These are phyloP conservation scores for Xylaria palmicola DNA, from an alignment of 495 filamentous ascomycete species.

Conservation along the genomic window DNA sequence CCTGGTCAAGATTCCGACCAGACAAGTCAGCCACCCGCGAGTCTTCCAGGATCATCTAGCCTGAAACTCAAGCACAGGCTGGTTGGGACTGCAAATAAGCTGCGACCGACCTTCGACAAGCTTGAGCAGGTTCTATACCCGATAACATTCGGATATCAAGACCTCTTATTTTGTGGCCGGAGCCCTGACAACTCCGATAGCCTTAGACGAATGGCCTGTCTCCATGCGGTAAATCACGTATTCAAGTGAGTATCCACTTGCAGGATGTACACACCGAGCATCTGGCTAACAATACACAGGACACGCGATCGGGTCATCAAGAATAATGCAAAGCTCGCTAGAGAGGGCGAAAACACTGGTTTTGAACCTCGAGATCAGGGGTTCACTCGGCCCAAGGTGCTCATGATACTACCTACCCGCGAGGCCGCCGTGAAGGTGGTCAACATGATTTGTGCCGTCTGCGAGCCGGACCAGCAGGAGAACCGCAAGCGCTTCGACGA, in stretches of 20 bases:
- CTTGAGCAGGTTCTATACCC: conserved; percentile 55
- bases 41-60: conserved; percentile 39
- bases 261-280: neutral
- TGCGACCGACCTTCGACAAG: conserved; percentile 43
- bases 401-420: conserved; percentile 84
- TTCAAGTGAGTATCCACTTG: conserved; percentile 58
- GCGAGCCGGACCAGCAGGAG: conserved; percentile 85
- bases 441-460: conserved; percentile 68
- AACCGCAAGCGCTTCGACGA: conserved; percentile 92
- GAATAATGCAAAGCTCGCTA: conserved; percentile 75
- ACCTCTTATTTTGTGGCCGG: conserved; percentile 75
- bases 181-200: conserved; percentile 61
- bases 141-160: conserved; percentile 72
- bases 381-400: conserved; percentile 89
- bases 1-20: conserved; percentile 30
- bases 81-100: conserved; percentile 29
- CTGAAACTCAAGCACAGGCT: conserved; percentile 63
- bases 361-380: conserved; percentile 90
- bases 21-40: conserved; percentile 20
- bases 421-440: conserved; percentile 77
- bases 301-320: conserved; percentile 90
- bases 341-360: conserved; percentile 53
- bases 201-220: conserved; percentile 68
- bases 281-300: conserved; percentile 33
- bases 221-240: conserved; percentile 87